Conservation (phyloP, 148 eudicot genomes). For the Cornus kousa region DNA sequence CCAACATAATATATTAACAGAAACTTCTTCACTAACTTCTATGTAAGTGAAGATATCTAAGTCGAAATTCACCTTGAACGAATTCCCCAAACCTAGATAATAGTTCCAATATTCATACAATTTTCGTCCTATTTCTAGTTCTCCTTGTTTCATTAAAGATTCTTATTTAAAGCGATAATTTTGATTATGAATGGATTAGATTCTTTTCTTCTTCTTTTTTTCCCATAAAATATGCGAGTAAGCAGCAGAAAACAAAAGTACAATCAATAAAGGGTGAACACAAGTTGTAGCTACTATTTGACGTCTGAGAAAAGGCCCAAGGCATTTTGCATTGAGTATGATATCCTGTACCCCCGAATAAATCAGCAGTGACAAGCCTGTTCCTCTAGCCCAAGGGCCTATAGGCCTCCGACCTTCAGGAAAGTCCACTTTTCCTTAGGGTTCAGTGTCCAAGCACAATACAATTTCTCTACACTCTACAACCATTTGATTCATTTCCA, state of each 20-base stretch:
- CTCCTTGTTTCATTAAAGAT: neutral
- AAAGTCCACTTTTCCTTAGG: too few relatives aligned
- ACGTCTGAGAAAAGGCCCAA: too few relatives aligned
- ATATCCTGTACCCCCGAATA: too few relatives aligned
- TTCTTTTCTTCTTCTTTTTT: neutral
- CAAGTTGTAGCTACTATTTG: too few relatives aligned
- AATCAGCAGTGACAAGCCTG: too few relatives aligned
- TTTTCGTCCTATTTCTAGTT: neutral
- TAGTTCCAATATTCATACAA: neutral
- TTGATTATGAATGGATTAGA: neutral
- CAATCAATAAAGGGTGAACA: neutral
- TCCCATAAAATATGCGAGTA: neutral
- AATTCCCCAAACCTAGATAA: neutral
- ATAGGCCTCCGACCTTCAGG: too few relatives aligned
- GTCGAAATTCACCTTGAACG: neutral
- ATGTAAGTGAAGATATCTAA: neutral
- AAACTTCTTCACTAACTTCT: constrained; percentile 1
- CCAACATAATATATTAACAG: neutral
- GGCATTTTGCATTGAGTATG: too few relatives aligned
- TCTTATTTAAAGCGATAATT: neutral
- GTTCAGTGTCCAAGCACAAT: too few relatives aligned
- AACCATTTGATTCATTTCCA: too few relatives aligned
- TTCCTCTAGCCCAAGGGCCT: too few relatives aligned
- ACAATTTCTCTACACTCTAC: too few relatives aligned
- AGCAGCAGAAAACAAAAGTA: neutral